A percentile compares a stretch with the other conserved stretches of the same genome.
Conservation (phyloP, 768 basidiomycete genomes). For the Termitomyces sp. region DNA sequence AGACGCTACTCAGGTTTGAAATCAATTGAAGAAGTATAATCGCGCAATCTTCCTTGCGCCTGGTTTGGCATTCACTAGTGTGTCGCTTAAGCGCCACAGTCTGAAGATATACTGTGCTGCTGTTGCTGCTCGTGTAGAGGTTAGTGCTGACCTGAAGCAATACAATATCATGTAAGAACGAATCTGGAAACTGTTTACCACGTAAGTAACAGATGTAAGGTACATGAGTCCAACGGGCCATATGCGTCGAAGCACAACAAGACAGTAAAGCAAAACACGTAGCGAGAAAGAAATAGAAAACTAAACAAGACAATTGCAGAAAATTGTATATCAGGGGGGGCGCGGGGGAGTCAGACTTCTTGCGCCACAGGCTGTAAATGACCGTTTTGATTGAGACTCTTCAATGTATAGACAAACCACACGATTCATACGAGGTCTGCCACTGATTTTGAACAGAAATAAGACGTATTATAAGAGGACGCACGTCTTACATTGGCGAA, state of each 20-base stretch:
- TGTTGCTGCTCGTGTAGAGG: background rate
- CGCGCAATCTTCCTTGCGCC: too few relatives aligned
- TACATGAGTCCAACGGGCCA: too few relatives aligned
- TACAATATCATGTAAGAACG: too few relatives aligned
- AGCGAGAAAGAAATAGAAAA: background rate
- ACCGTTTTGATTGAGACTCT: background rate
- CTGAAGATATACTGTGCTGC: background rate
- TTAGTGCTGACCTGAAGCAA: background rate
- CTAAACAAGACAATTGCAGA: background rate
- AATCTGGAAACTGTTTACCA: too few relatives aligned
- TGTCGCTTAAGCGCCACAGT: background rate
- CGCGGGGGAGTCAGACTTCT: background rate
- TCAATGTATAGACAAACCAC: too few relatives aligned
- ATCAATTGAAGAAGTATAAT: conserved; percentile 12
- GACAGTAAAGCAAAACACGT: too few relatives aligned
- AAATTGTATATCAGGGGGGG: background rate
- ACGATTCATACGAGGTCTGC: too few relatives aligned
- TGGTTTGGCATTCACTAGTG: background rate
- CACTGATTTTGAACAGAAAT: too few relatives aligned
- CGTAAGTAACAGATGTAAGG: too few relatives aligned
- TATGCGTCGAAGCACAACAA: background rate
- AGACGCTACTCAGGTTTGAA: conserved; percentile 41
- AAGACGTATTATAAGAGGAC: too few relatives aligned
- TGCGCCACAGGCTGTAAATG: background rate
- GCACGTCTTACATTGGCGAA: too few relatives aligned